These are phyloP conservation scores for Teunomyces pallodes DNA, from an alignment of 805 yeast genomes.

Conservation along the genomic window DNA sequence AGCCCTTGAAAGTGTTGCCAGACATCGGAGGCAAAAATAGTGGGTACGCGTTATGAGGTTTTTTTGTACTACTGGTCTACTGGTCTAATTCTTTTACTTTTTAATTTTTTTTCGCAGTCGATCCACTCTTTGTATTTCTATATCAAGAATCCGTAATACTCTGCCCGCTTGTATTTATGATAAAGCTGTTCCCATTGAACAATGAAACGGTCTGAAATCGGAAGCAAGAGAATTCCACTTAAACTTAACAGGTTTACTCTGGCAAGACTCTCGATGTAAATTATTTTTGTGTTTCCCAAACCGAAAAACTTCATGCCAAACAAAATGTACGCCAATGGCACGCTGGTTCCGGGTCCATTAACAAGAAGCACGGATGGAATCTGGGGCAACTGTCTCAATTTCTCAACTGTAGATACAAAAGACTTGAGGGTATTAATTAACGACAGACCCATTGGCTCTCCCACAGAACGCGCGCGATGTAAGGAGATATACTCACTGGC, in stretches of 20 bases:
- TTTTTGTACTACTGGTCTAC: too few species aligned
- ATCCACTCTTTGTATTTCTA: slow-evolving; percentile 19
- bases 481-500: slow-evolving; percentile 29
- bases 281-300: slow-evolving; percentile 49
- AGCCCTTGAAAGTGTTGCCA: slow-evolving; percentile 39
- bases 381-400: slow-evolving; percentile 25
- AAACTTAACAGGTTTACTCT: slow-evolving; percentile 73
- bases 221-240: slow-evolving; percentile 69
- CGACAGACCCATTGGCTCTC: slow-evolving; percentile 50
- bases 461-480: slow-evolving; percentile 61
- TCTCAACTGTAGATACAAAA: slow-evolving; percentile 22
- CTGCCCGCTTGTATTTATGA: slow-evolving; percentile 53
- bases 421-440: slow-evolving; percentile 44
- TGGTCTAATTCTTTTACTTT: too few species aligned
- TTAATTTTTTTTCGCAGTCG: neutral
- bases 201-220: slow-evolving; percentile 70
- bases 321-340: slow-evolving; percentile 62
- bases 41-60: neutral
- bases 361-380: slow-evolving; percentile 47
- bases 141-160: slow-evolving; percentile 75
- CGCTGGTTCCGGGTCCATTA: slow-evolving; percentile 85
- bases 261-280: slow-evolving; percentile 86
- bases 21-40: neutral
- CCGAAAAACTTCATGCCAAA: slow-evolving; percentile 51
- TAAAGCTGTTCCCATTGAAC: slow-evolving; percentile 85